A percentile compares a stretch with the other conserved stretches of the same genome.
These are phyloP conservation scores for Articulospora tetracladia DNA, from an alignment of 495 filamentous ascomycete species.

Conservation along the genomic window DNA sequence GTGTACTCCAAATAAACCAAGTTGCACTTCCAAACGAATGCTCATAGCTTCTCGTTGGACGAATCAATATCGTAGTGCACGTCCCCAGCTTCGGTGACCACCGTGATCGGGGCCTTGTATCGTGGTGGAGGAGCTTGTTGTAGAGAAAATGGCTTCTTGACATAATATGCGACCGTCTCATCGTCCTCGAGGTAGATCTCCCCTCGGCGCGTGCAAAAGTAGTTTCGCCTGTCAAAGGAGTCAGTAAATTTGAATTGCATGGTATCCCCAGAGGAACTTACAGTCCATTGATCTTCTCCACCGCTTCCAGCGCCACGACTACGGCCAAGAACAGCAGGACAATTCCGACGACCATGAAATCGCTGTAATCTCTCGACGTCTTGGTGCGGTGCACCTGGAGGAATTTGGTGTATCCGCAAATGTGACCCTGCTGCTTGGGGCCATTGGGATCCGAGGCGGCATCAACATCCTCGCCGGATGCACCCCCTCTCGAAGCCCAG, in stretches of 20 bases:
- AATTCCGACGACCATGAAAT: slow-evolving; percentile 34
- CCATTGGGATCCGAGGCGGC: neutral
- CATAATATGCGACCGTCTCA: slow-evolving; percentile 3
- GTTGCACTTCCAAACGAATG: neutral
- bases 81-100: neutral
- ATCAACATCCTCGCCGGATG: neutral
- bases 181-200: slow-evolving; percentile 23
- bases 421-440: neutral
- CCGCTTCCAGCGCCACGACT: slow-evolving; percentile 33
- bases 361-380: slow-evolving; percentile 33
- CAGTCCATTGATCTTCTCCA: slow-evolving; percentile 30
- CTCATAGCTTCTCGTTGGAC: neutral
- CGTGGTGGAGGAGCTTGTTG: slow-evolving; percentile 11
- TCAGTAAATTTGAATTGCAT: neutral
- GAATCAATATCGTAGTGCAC: neutral
- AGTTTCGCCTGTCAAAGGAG: slow-evolving; percentile 1
- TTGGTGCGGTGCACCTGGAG: neutral
- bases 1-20: neutral
- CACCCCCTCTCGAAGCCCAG: slow-evolving; percentile 6
- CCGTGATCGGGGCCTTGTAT: neutral
- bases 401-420: neutral
- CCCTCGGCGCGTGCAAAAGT: slow-evolving; percentile 12
- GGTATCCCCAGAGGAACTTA: slow-evolving; percentile 18
- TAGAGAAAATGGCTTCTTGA: slow-evolving; percentile 14
- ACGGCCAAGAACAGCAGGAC: slow-evolving; percentile 30